Conservation (phyloP, 2,329 filamentous ascomycete species). For the Truncatella angustata region DNA sequence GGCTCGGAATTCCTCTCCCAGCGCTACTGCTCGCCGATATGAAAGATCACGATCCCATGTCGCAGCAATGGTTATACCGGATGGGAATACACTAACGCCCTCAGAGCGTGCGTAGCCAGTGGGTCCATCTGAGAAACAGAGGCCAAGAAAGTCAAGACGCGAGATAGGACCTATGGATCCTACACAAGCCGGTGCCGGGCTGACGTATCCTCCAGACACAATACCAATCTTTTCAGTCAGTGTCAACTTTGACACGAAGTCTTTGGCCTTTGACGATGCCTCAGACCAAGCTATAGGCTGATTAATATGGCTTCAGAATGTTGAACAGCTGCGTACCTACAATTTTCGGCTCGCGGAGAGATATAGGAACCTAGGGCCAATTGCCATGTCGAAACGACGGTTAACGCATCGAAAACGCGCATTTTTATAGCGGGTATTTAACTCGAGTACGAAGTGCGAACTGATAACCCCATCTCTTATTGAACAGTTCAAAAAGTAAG, state of each 20-base stretch:
- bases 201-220: neutral
- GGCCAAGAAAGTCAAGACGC: slow-evolving; percentile 51
- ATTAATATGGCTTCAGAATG: too few relatives aligned
- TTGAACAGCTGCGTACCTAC: too few relatives aligned
- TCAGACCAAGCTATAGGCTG: too few relatives aligned
- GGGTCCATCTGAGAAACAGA: slow-evolving; percentile 70
- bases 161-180: slow-evolving; percentile 46
- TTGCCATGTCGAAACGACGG: too few relatives aligned
- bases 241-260: slow-evolving; percentile 63
- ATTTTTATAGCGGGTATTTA: too few relatives aligned
- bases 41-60: slow-evolving; percentile 68
- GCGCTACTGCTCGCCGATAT: slow-evolving; percentile 36
- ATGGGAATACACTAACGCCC: slow-evolving; percentile 67
- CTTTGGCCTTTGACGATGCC: too few relatives aligned
- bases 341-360: too few relatives aligned
- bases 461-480: too few relatives aligned
- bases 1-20: slow-evolving; percentile 61
- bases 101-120: slow-evolving; percentile 64
- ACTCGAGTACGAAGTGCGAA: too few relatives aligned
- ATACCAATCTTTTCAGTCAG: slow-evolving; percentile 54
- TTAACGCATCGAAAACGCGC: too few relatives aligned
- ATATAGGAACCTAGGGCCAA: too few relatives aligned
- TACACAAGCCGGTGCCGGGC: slow-evolving; percentile 10
- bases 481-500: too few relatives aligned
- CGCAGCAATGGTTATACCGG: slow-evolving; percentile 65